Conservation (phyloP, 2,329 filamentous ascomycete species). For the Monascus ruber region DNA sequence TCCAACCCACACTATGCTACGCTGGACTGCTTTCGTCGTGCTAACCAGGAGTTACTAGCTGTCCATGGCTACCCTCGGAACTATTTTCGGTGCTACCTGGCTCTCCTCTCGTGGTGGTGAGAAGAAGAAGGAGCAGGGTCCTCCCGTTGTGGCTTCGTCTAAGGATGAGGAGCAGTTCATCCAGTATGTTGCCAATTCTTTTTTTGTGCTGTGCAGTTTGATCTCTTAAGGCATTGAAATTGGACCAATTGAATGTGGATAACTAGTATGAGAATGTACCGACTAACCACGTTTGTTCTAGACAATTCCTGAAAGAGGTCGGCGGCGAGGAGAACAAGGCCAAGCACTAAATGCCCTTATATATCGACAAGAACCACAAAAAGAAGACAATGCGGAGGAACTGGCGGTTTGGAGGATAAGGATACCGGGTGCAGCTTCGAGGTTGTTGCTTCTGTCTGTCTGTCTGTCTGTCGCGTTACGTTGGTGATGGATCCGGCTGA, state of each 20-base stretch:
- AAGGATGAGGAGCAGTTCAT: slow-evolving; percentile 60
- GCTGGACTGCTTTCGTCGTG: background rate
- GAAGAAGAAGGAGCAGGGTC: slow-evolving; percentile 36
- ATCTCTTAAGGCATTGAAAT: background rate
- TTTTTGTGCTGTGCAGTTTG: background rate
- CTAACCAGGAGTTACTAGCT: slow-evolving; percentile 35
- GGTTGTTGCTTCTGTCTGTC: too few species aligned
- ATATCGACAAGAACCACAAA: too few species aligned
- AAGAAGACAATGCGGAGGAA: too few species aligned
- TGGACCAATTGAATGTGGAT: background rate
- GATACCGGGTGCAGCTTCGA: too few species aligned
- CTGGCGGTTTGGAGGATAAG: too few species aligned
- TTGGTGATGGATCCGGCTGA: too few species aligned
- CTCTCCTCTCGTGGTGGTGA: slow-evolving; percentile 35
- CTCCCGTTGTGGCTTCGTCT: slow-evolving; percentile 53
- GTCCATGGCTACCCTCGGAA: slow-evolving; percentile 46
- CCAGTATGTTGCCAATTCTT: slow-evolving; percentile 40
- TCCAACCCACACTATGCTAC: background rate
- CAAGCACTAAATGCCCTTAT: slow-evolving; percentile 19
- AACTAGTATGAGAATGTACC: background rate
- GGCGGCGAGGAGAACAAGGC: slow-evolving; percentile 38
- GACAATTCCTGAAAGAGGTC: slow-evolving; percentile 41
- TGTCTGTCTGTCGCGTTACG: too few species aligned
- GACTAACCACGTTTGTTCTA: slow-evolving; percentile 11
- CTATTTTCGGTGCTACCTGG: slow-evolving; percentile 37